Percentiles rank a stretch among this genome's conserved stretches.
These are phyloP conservation scores for Magnaporthiopsis rhizophila DNA, from an alignment of 2,329 filamentous ascomycete genomes.

Conservation along the genomic window DNA sequence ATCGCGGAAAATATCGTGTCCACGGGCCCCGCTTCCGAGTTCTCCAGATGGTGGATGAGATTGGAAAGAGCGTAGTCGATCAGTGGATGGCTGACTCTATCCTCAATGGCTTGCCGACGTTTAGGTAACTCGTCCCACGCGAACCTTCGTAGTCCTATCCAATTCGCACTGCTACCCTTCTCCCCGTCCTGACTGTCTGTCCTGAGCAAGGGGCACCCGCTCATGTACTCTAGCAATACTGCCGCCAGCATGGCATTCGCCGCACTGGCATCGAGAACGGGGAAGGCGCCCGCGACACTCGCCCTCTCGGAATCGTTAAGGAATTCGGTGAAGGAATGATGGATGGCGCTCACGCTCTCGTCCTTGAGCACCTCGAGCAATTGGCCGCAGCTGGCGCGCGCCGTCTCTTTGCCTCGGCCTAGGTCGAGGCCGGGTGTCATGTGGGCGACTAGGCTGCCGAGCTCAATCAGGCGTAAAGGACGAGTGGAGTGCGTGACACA, in stretches of 20 bases:
- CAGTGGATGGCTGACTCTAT: neutral
- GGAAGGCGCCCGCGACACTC: neutral
- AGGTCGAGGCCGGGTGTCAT: neutral
- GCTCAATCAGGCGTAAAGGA: conserved; percentile 33
- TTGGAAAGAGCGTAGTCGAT: neutral
- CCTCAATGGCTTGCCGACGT: neutral
- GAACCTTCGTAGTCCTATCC: neutral
- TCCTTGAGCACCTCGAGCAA: conserved; percentile 36
- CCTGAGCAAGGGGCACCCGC: neutral
- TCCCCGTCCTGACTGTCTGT: neutral
- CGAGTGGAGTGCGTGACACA: conserved; percentile 32
- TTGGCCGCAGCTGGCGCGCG: conserved; percentile 31
- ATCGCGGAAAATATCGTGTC: neutral
- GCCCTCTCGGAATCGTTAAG: conserved; percentile 15
- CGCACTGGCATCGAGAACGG: neutral
- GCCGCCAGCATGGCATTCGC: neutral
- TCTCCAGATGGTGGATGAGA: neutral
- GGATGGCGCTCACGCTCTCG: conserved; percentile 34
- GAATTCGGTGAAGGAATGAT: conserved; percentile 41
- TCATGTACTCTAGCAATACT: neutral
- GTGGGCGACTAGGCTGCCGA: conserved; percentile 15
- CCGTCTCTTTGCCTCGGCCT: conserved; percentile 22
- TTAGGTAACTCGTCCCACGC: accelerated
- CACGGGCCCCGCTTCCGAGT: neutral
- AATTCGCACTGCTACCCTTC: neutral